Evolutionary conservation across 2,329 filamentous ascomycete species (phyloP).

Genomic region (Alternaria postmessia): DNA sequence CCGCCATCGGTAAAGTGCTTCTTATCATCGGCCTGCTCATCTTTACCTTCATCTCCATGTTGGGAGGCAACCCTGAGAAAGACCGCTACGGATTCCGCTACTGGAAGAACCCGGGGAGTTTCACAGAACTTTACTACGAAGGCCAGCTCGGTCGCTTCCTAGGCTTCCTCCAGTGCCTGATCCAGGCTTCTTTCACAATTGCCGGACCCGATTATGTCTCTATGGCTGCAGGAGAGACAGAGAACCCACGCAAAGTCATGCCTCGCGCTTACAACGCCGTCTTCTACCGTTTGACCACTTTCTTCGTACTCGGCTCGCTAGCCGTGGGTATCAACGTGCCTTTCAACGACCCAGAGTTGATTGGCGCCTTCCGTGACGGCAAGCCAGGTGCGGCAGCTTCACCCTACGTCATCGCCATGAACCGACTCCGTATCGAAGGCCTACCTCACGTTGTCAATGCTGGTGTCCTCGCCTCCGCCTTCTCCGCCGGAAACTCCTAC

Average conservation of each 20-base stretch:
- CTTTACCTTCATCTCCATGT: constrained; percentile 80
- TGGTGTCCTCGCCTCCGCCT: constrained; percentile 62
- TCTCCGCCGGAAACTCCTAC: constrained; percentile 65
- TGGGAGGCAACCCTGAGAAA: constrained; percentile 78
- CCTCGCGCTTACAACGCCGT: constrained; percentile 80
- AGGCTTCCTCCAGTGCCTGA: constrained; percentile 79
- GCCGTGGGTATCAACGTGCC: constrained; percentile 74
- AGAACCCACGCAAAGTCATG: constrained; percentile 61
- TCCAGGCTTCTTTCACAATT: constrained; percentile 62
- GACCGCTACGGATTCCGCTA: constrained; percentile 57
- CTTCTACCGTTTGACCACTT: constrained; percentile 77
- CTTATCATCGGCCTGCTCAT: constrained; percentile 57
- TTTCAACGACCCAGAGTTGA: constrained; percentile 70
- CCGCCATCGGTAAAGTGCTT: constrained; percentile 67
- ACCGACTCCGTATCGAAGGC: constrained; percentile 61
- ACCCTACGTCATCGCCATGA: constrained; percentile 69
- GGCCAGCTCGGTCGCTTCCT: constrained; percentile 75
- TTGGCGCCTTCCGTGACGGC: constrained; percentile 65
- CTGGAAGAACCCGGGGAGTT: constrained; percentile 70
- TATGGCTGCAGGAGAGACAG: constrained; percentile 59
- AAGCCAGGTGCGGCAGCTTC: constrained; percentile 72
- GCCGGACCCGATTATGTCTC: constrained; percentile 60
- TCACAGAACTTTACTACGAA: constrained; percentile 69
- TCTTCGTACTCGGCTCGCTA: constrained; percentile 79
- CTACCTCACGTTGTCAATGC: constrained; percentile 69